Percentiles rank a stretch among this genome's conserved stretches.
Evolutionary conservation across 2,329 filamentous ascomycete species (phyloP).

Genomic region (Elsinoe fawcettii): DNA sequence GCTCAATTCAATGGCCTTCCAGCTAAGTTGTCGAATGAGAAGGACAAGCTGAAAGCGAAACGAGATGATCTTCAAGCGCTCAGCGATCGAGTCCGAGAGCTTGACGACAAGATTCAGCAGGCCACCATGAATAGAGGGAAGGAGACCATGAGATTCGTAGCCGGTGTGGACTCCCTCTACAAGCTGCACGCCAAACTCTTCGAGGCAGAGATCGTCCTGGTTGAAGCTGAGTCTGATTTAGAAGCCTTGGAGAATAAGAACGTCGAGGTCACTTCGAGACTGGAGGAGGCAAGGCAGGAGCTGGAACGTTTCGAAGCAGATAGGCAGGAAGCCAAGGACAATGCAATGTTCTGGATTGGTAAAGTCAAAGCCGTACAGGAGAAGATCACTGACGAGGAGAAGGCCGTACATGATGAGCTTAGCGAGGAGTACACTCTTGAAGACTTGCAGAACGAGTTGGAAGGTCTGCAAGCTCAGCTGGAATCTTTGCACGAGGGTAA

Average conservation of each 20-base stretch:
- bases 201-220: slow-evolving; percentile 59
- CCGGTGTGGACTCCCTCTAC: slow-evolving; percentile 55
- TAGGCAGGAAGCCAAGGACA: slow-evolving; percentile 7
- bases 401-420: slow-evolving; percentile 21
- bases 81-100: slow-evolving; percentile 42
- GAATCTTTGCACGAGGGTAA: slow-evolving; percentile 74
- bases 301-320: slow-evolving; percentile 34
- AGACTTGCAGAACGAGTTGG: slow-evolving; percentile 64
- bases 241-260: slow-evolving; percentile 61
- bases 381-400: slow-evolving; percentile 23
- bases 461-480: slow-evolving; percentile 64
- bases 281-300: slow-evolving; percentile 42
- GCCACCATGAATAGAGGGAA: slow-evolving; percentile 29
- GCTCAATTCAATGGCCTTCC: slow-evolving; percentile 61
- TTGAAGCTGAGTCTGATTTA: slow-evolving; percentile 79
- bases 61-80: slow-evolving; percentile 36
- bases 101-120: slow-evolving; percentile 36
- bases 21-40: slow-evolving; percentile 56
- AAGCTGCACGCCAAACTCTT: slow-evolving; percentile 56
- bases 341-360: slow-evolving; percentile 19
- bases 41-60: slow-evolving; percentile 40
- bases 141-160: slow-evolving; percentile 47
- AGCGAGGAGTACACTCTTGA: slow-evolving; percentile 37
- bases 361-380: slow-evolving; percentile 21
- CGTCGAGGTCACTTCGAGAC: slow-evolving; percentile 46